Conservation (phyloP, 1,284 basidiomycete species). For the Leccinum laetum region DNA sequence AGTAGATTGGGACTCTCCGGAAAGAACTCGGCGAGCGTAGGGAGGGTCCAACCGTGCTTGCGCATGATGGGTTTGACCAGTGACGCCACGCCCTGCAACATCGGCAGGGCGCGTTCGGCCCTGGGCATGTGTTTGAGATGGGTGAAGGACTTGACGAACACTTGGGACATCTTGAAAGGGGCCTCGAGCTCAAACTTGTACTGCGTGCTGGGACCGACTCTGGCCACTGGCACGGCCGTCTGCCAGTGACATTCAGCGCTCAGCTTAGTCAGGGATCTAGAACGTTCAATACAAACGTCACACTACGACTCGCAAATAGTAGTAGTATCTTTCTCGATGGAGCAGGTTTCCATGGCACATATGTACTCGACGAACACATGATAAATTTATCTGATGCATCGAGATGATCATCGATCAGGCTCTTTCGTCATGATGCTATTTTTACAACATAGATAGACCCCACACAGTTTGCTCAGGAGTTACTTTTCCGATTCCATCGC, state of each 20-base stretch:
- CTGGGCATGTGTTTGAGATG: slow-evolving; percentile 65
- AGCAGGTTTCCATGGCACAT: no score
- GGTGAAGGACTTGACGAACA: slow-evolving; percentile 62
- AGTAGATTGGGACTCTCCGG: slow-evolving; percentile 73
- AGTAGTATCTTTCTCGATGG: not conserved
- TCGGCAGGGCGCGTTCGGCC: slow-evolving; percentile 57
- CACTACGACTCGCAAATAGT: not conserved
- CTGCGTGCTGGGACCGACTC: not conserved
- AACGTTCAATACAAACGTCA: no score
- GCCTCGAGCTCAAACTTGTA: not conserved
- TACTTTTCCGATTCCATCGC: no score
- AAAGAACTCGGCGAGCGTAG: slow-evolving; percentile 85
- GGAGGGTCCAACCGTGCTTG: slow-evolving; percentile 77
- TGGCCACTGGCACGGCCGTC: not conserved
- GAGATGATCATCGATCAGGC: not conserved
- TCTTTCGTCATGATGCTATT: not conserved
- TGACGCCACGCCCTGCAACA: slow-evolving; percentile 75
- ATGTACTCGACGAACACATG: no score
- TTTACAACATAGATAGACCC: not conserved
- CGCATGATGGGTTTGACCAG: slow-evolving; percentile 91
- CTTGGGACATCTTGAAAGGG: slow-evolving; percentile 40
- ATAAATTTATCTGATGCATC: no score
- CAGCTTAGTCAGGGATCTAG: no score
- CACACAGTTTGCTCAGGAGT: not conserved
- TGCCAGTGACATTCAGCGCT: no score